Evolutionary conservation across 768 basidiomycete species (phyloP).

Genomic region (Termitomyces sp.): DNA sequence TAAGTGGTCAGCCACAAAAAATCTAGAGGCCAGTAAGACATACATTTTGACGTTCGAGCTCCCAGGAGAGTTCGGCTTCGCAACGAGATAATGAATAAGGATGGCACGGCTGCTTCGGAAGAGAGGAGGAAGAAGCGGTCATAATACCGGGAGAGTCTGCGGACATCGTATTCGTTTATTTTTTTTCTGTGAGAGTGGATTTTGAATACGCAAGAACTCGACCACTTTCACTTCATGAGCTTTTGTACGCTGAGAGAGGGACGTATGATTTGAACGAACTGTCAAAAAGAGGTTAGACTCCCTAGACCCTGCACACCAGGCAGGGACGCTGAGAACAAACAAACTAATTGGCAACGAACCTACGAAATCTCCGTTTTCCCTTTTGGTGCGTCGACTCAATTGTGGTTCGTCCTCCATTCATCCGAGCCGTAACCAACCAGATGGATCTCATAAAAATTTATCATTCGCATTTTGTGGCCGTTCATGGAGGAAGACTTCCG

Average conservation of each 20-base stretch:
- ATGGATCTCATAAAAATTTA: neutral
- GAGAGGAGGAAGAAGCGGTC: neutral
- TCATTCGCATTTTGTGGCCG: too few species aligned
- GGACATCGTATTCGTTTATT: neutral
- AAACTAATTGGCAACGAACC: neutral
- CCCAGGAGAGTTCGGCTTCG: constrained; percentile 8
- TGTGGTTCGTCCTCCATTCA: neutral
- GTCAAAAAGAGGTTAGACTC: constrained; percentile 10
- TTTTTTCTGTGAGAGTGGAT: neutral
- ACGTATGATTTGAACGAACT: neutral
- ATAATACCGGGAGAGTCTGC: too few species aligned
- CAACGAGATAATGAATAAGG: neutral
- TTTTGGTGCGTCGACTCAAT: neutral
- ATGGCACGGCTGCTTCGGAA: neutral
- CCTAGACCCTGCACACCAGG: constrained; percentile 1
- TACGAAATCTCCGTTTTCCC: neutral
- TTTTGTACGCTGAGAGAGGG: neutral
- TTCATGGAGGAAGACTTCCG: neutral
- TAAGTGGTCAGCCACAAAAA: neutral
- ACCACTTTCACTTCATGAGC: neutral
- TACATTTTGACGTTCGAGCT: constrained; percentile 4
- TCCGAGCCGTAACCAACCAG: neutral
- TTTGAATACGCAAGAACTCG: neutral
- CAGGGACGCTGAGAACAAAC: neutral
- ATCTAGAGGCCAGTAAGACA: neutral